Base-by-base conservation (phyloP, 2,329 filamentous ascomycete species). In the Trichophyton equinum region DNA sequence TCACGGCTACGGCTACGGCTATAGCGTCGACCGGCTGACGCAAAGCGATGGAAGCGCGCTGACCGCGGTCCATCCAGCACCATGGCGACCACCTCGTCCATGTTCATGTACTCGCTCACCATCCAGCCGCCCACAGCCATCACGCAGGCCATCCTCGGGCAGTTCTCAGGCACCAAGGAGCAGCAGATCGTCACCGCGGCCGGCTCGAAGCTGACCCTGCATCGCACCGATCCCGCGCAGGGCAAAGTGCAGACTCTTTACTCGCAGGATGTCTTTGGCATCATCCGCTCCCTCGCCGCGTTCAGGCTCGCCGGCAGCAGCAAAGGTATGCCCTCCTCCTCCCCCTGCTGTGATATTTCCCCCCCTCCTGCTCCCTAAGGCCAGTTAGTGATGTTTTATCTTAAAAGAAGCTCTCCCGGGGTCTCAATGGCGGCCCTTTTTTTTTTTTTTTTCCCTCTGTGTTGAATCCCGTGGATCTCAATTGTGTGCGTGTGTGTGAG, bases 51-150 rank as follows among this genome's bases (percentile, higher is more conserved):
- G 33, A 38, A 58, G 7, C 44, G 9, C 3, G n/a, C 44, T 56
- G 53, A 36, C 30, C 20, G 27, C 30, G 36, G 53, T 27, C 20
- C 20, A 9, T 27, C 7, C 46, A 27, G 51, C 13, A 62, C 62
- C 73, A 97, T 97, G 94, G 92, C 94, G 79, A 95, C 91, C 73
- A 96, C 92, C 64, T 96, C 91, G 67, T 92, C 92, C 74, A 95
- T 96, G 90, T 96, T 96, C 75, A 86, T 99, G 78, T 99, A 99
- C 79, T 94, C 90, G 70, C 82, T 99, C 78, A 97, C 94, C 68
- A 86, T 99, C 71, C 91, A 96, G 77, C 87, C 89, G 68, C 89
- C 94, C 38, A 91, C 91, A 67, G 88, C 90, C 63, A 85, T 96
- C 70, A 91, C 87, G 58, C 88, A 95, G 76, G 91, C 94, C 65